phyloP scores from a whole-genome alignment of 805 yeast species.

The Candida odintsovae region DNA sequence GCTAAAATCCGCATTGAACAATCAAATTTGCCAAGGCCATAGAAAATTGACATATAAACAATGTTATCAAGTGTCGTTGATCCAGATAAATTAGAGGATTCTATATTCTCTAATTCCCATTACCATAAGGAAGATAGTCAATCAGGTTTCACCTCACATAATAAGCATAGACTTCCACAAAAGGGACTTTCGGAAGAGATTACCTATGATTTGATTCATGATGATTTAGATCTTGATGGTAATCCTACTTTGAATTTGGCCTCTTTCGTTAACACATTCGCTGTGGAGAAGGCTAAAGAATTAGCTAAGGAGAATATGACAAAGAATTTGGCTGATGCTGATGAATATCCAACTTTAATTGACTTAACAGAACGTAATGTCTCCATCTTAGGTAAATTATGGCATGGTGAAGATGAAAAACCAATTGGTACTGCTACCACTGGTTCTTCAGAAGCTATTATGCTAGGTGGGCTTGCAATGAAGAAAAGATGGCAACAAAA shows the following conservation, averaged over 20 bases:
- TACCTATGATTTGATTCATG: slow-evolving; percentile 60
- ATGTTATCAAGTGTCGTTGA: slow-evolving; percentile 24
- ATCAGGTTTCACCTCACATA: slow-evolving; percentile 16
- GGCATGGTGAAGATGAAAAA: slow-evolving; percentile 59
- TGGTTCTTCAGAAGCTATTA: slow-evolving; percentile 90
- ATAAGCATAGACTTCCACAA: slow-evolving; percentile 55
- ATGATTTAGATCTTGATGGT: slow-evolving; percentile 79
- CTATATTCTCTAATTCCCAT: slow-evolving; percentile 22
- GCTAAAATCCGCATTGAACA: neutral
- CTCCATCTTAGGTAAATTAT: slow-evolving; percentile 68
- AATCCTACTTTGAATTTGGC: slow-evolving; percentile 81
- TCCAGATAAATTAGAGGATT: slow-evolving; percentile 27
- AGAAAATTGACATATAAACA: neutral
- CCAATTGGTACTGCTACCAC: slow-evolving; percentile 89
- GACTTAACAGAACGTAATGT: slow-evolving; percentile 80
- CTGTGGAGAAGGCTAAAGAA: slow-evolving; percentile 46
- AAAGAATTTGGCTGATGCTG: slow-evolving; percentile 88
- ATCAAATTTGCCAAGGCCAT: neutral
- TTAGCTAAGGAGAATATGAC: slow-evolving; percentile 67
- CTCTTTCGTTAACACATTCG: slow-evolving; percentile 76
- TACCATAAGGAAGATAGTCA: slow-evolving; percentile 15
- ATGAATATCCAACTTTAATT: slow-evolving; percentile 84
- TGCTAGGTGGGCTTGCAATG: slow-evolving; percentile 90
- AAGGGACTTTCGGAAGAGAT: slow-evolving; percentile 44
- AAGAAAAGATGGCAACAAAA: slow-evolving; percentile 81